Base-by-base conservation (phyloP, 2,329 filamentous ascomycete genomes). In the Coniochaeta sp. region DNA sequence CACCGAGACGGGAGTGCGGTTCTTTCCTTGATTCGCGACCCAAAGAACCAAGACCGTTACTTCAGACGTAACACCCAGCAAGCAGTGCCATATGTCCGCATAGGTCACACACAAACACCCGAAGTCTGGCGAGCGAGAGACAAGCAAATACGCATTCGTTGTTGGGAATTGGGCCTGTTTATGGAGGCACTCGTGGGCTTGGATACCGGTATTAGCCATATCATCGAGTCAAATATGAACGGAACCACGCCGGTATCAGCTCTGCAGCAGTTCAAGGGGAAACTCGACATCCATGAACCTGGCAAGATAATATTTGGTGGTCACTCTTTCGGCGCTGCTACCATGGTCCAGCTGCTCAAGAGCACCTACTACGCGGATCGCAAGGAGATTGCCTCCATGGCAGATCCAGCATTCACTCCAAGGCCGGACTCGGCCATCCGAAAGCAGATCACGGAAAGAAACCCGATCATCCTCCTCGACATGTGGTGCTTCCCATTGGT, bases 1-100 rank as follows among this genome's bases (percentile, higher is more conserved):
- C 91, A 96, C 70, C 83, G 91, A 52, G 91, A 96, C 68, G 90
- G 90, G 58, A 93, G 89, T 70, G 82, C 89, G 2, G 88, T 91
- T 1, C 79, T 91, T n/a, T 84, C 88, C 0, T 86, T 89, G 65
- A 79, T 96, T 52, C 86, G 89, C 28, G 79, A 83, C 8, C 83
- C 87, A 1, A 77, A 78, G 1, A 75, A 77, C n/a, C 71, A 79
- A 65, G 62, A 75, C 65, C 67, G 72, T 19, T 71, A 72, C 67
- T 69, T 72, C 64, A 55, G 66, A 36, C 67, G 73, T 59, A 72
- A 69, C 66, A 69, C 68, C 9, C 70, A 69, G 34, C 71, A 68
- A 58, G 67, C 64, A 17, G 66, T 84, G 0, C 78, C 79, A 1
- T 88, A 85, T 68, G 58, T 72, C 17, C 76, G 77, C 57, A 78